phyloP scores from a whole-genome alignment of 2,329 filamentous ascomycete species.

The Pezicula neosporulosa region DNA sequence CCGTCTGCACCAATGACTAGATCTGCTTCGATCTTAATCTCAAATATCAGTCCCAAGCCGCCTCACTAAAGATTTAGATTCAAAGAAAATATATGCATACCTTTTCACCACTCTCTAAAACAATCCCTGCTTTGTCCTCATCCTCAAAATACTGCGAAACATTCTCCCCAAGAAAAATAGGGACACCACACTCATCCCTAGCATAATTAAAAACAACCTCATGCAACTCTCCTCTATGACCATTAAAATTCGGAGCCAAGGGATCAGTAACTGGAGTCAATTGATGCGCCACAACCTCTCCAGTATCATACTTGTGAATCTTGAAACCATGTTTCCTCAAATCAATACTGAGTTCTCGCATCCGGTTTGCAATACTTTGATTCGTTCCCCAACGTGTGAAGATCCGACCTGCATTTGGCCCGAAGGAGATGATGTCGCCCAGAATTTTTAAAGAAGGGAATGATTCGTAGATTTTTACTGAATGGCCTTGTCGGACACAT shows the following conservation, averaged over 20 bases:
- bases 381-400: conserved; percentile 50
- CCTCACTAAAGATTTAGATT: no score
- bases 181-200: conserved; percentile 39
- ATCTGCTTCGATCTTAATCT: conserved; percentile 36
- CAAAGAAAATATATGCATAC: conserved; percentile 9
- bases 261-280: conserved; percentile 33
- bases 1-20: conserved; percentile 53
- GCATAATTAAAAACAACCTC: conserved; percentile 48
- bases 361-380: conserved; percentile 32
- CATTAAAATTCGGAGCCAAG: conserved; percentile 31
- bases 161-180: conserved; percentile 49
- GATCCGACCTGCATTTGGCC: conserved; percentile 53
- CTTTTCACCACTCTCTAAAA: conserved; percentile 34
- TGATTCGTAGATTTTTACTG: conserved; percentile 44
- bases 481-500: conserved; percentile 55
- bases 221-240: conserved; percentile 53
- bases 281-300: conserved; percentile 36
- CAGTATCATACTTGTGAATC: conserved; percentile 35
- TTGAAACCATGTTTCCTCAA: conserved; percentile 40
- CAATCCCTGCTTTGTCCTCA: conserved; percentile 38
- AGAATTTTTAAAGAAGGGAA: conserved; percentile 39
- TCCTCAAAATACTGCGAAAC: conserved; percentile 48
- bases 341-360: conserved; percentile 14
- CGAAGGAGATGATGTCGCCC: conserved; percentile 50
- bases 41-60: background rate